These are phyloP conservation scores for Crithidia sp. DNA, from an alignment of 208 protist genomes.

Conservation along the genomic window DNA sequence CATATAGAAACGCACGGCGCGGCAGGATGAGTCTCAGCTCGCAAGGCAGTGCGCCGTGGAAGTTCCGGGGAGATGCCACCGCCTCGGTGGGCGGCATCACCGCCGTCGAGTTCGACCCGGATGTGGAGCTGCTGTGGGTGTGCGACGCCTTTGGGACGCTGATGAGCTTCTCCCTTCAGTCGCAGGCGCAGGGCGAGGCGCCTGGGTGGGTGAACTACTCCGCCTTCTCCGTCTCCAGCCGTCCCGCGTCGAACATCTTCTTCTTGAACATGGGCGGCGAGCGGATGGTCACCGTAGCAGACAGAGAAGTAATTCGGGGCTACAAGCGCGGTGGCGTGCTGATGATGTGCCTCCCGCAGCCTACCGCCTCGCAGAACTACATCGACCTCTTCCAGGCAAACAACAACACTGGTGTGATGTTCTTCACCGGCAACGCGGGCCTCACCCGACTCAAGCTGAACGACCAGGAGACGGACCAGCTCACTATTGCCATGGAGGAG, in stretches of 20 bases:
- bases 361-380: conserved; percentile 70
- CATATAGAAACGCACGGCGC: too few relatives aligned
- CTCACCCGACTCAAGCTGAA: conserved; percentile 73
- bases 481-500: conserved; percentile 66
- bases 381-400: conserved; percentile 84
- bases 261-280: conserved; percentile 69
- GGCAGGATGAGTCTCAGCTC: conserved; percentile 25
- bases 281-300: conserved; percentile 77
- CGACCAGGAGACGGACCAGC: conserved; percentile 41
- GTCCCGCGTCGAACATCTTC: conserved; percentile 64
- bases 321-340: conserved; percentile 83
- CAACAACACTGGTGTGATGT: conserved; percentile 68
- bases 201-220: conserved; percentile 80
- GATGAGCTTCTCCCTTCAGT: conserved; percentile 76
- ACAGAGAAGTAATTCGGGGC: conserved; percentile 76
- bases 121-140: conserved; percentile 87
- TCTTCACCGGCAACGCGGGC: conserved; percentile 82
- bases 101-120: conserved; percentile 87
- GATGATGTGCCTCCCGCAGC: conserved; percentile 64
- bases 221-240: conserved; percentile 75
- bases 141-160: conserved; percentile 83
- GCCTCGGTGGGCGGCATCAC: conserved; percentile 74
- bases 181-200: conserved; percentile 58
- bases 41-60: conserved; percentile 60
- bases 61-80: conserved; percentile 65